Conservation (phyloP, 441 rosid genomes). For the Rhodomyrtus psidioides region DNA sequence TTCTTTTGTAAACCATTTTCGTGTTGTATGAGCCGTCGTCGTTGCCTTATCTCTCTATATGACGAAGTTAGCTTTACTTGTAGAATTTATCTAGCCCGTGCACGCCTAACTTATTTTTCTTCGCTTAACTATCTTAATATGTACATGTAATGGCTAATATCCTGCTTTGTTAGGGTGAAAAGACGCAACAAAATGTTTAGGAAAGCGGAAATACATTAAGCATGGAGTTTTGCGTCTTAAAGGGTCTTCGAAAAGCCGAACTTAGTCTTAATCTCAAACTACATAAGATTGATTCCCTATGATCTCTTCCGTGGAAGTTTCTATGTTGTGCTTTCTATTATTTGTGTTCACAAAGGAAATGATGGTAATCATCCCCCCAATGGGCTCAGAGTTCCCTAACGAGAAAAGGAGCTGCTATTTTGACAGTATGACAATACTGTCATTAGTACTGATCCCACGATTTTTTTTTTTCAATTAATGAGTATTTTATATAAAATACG, state of each 20-base stretch:
- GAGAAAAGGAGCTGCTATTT: too few species aligned
- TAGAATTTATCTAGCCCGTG: not conserved
- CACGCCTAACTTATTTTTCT: not conserved
- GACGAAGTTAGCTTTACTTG: not conserved
- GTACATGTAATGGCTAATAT: not conserved
- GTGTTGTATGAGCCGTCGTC: too few species aligned
- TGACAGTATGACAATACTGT: too few species aligned
- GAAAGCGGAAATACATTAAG: not conserved
- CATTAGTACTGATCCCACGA: too few species aligned
- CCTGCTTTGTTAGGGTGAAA: too few species aligned
- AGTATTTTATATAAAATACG: too few species aligned
- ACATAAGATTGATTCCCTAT: not conserved
- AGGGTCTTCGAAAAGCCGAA: not conserved
- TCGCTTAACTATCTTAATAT: too few species aligned
- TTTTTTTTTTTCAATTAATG: too few species aligned
- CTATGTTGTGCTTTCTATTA: not conserved
- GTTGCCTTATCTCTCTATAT: not conserved
- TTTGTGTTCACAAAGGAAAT: not conserved
- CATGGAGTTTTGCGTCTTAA: not conserved
- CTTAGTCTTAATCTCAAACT: not conserved
- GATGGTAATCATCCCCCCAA: not conserved
- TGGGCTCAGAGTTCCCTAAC: not conserved
- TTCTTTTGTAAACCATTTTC: too few species aligned
- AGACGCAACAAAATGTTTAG: too few species aligned
- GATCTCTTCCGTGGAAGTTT: not conserved